Percentiles rank a stretch among this genome's conserved stretches.
These are phyloP conservation scores for Jamesozyma piceae DNA, from an alignment of 805 yeast genomes.

Conservation along the genomic window DNA sequence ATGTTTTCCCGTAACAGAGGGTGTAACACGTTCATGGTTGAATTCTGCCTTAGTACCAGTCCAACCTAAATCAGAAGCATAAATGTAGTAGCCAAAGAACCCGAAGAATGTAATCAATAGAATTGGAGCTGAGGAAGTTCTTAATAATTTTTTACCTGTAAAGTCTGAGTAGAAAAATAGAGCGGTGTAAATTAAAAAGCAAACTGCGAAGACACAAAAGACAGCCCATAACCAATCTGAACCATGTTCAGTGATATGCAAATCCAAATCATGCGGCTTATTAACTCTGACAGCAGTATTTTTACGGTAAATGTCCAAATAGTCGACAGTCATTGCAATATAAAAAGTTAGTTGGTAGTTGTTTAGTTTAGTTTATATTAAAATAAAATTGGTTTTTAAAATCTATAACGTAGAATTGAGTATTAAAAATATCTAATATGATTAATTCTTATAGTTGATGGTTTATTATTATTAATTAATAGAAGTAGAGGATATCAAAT, in stretches of 20 bases:
- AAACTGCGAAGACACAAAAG: slow-evolving; percentile 31
- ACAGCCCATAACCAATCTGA: slow-evolving; percentile 64
- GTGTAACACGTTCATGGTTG: slow-evolving; percentile 31
- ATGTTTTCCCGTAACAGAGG: slow-evolving; percentile 15
- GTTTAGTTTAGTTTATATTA: no score
- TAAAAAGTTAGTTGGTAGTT: no score
- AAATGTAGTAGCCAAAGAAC: slow-evolving; percentile 35
- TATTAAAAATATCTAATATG: no score
- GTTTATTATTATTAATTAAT: no score
- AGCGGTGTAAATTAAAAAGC: slow-evolving; percentile 20
- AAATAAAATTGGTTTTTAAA: no score
- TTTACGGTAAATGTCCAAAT: not conserved
- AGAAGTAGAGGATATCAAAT: no score
- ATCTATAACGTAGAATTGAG: no score
- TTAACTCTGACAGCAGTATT: slow-evolving; percentile 37
- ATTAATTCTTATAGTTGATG: no score
- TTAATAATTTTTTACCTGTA: slow-evolving; percentile 15
- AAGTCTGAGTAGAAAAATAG: slow-evolving; percentile 12
- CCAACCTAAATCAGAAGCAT: slow-evolving; percentile 41
- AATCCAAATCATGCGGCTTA: slow-evolving; percentile 38
- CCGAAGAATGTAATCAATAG: slow-evolving; percentile 32
- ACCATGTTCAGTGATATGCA: slow-evolving; percentile 47
- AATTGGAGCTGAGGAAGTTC: slow-evolving; percentile 30
- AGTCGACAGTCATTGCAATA: not conserved
- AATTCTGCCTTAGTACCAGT: slow-evolving; percentile 34